phyloP scores from a whole-genome alignment of 768 basidiomycete genomes.

The Russula sp. region DNA sequence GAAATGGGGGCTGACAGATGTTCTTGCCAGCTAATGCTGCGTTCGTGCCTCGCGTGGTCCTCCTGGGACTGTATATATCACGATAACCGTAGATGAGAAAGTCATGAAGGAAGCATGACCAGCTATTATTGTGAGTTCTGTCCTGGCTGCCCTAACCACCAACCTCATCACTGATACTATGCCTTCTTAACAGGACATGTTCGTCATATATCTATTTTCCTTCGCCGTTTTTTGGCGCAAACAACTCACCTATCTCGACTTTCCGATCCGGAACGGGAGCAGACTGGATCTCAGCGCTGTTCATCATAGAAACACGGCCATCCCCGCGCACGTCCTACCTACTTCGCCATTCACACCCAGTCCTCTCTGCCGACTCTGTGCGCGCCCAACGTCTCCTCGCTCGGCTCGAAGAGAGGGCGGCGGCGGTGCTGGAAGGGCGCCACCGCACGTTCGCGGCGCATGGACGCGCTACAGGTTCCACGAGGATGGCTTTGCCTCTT shows the following conservation, averaged over 20 bases:
- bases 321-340: constrained; percentile 43
- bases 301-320: neutral
- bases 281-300: constrained; percentile 7
- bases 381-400: constrained; percentile 51
- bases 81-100: constrained; percentile 42
- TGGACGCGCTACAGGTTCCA: constrained; percentile 82
- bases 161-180: neutral
- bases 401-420: constrained; percentile 42
- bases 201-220: neutral
- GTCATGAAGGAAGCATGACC: constrained; percentile 44
- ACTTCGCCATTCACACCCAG: constrained; percentile 64
- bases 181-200: constrained; percentile 3
- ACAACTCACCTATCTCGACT: neutral
- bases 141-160: no score
- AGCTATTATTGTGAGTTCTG: constrained; percentile 34
- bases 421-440: constrained; percentile 39
- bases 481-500: no score
- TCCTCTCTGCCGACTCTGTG: constrained; percentile 57
- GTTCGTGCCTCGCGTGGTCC: constrained; percentile 58
- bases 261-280: neutral
- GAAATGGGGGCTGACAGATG: neutral
- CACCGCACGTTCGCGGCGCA: constrained; percentile 64
- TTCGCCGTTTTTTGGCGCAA: neutral
- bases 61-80: constrained; percentile 81
- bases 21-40: constrained; percentile 64